Evolutionary conservation across 2,329 filamentous ascomycete genomes (phyloP).

Genomic region (Aspergillus amoenus): DNA sequence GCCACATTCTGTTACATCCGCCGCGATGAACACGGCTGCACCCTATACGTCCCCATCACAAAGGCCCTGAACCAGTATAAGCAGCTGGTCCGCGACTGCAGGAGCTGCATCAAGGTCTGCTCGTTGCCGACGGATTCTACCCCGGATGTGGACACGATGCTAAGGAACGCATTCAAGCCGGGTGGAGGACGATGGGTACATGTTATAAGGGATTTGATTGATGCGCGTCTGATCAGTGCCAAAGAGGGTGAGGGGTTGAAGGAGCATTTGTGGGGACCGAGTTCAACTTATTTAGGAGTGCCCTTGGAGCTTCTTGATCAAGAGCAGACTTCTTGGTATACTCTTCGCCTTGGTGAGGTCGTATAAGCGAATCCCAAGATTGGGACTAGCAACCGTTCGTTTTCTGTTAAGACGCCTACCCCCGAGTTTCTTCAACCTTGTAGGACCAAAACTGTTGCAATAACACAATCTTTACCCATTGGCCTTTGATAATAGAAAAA

Average conservation of each 20-base stretch:
- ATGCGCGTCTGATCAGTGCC: background rate
- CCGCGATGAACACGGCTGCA: background rate
- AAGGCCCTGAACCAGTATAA: background rate
- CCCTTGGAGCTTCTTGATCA: too few species aligned
- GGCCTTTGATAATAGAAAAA: too few species aligned
- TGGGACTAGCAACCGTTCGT: too few species aligned
- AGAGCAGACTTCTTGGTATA: too few species aligned
- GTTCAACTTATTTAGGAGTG: too few species aligned
- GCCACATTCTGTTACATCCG: background rate
- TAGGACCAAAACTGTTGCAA: too few species aligned
- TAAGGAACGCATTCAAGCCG: background rate
- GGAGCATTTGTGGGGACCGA: background rate
- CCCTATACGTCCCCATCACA: background rate
- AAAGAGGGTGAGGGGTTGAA: background rate
- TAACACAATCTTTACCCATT: too few species aligned
- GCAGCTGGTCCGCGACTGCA: background rate
- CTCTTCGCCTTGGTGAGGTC: too few species aligned
- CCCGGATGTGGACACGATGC: background rate
- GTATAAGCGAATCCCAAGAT: too few species aligned
- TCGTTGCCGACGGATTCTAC: background rate
- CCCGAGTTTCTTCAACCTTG: too few species aligned
- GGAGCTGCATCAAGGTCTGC: background rate
- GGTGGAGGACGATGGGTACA: background rate
- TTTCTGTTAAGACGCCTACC: too few species aligned
- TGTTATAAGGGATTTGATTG: background rate